Evolutionary conservation across 768 basidiomycete genomes (phyloP).

Genomic region (Phanerochaete sordida): DNA sequence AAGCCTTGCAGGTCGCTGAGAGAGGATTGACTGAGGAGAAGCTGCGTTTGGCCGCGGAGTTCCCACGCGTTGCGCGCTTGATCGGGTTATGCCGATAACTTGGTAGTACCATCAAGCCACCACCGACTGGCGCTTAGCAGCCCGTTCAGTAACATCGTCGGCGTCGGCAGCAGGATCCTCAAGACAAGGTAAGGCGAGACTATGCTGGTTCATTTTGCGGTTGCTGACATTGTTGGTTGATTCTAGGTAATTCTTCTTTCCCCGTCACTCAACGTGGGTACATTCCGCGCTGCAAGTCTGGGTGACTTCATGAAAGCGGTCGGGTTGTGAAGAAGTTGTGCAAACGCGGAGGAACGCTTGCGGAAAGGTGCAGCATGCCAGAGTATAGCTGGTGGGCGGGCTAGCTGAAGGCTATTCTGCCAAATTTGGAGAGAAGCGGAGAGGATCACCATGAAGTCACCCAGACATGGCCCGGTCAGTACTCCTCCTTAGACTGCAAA

Average conservation of each 20-base stretch:
- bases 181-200: slow-evolving; percentile 29
- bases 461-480: neutral
- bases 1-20: no score
- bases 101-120: slow-evolving; percentile 30
- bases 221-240: neutral
- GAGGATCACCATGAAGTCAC: neutral
- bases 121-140: slow-evolving; percentile 17
- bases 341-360: neutral
- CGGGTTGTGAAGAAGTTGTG: neutral
- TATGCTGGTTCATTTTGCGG: slow-evolving; percentile 11
- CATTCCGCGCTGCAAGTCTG: neutral
- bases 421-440: neutral
- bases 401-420: neutral
- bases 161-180: slow-evolving; percentile 31
- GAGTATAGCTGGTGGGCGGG: neutral
- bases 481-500: neutral
- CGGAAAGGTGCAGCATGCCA: neutral
- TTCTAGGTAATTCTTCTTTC: slow-evolving; percentile 17
- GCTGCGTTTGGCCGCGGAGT: neutral
- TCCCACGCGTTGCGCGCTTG: neutral
- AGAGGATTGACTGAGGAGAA: no score
- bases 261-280: slow-evolving; percentile 21
- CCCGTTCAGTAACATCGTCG: slow-evolving; percentile 20
- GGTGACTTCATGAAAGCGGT: slow-evolving; percentile 2
- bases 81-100: slow-evolving; percentile 27